Evolutionary conservation across 169 alveolate species (phyloP), one percentile per base, ranked within the genome.

Genomic region (Amoebophrya sp.): DNA sequence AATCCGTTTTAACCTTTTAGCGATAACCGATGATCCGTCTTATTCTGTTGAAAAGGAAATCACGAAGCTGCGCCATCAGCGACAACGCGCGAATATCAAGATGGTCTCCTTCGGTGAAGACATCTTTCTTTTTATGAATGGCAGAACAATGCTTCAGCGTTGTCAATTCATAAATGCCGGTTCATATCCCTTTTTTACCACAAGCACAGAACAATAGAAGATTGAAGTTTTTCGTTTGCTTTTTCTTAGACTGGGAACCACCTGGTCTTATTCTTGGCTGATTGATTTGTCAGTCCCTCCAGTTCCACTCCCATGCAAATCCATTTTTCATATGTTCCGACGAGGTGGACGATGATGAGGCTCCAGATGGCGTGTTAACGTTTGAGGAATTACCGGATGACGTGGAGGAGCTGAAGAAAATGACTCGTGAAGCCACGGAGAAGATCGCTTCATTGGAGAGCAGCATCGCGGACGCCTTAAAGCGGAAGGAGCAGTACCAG

Each of bases 1-100:
- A 78, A 54, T 93, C 23, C 93, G 94, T 18, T 93, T 93, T 65
- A 93, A 77, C 78, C 90, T 93, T 12, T 47, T 93, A 90, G 92
- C 93, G 0, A 91, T 91, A n/a, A 41, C 41, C 34, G 89, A 55
- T 40, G 91, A 93, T 40, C 41, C 0, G 76, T 38, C 54, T 41
- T 40, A 29, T 34, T n/a, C 14, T 39, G 54, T 0, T 29, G 89
- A 33, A 38, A 90, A 54, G 90, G 47, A 91, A 33, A 34, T 78
- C n/a, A 40, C 36, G 40, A 34, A 33, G 89, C 89, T 78, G 41
- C 40, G 40, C 3, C 41, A 78, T n/a, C 41, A 78, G n/a, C 90
- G 47, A 14, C 90, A 89, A 55, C 90, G 90, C 0, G 55, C 54
- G 36, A 26, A 23, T 14, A 36, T 89, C 53, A 89, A 89, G 54